Percentiles rank a stretch among this genome's conserved stretches.
These are phyloP conservation scores for Globisporangium iwayamae DNA, from an alignment of 352 stramenopile genomes.

Conservation along the genomic window DNA sequence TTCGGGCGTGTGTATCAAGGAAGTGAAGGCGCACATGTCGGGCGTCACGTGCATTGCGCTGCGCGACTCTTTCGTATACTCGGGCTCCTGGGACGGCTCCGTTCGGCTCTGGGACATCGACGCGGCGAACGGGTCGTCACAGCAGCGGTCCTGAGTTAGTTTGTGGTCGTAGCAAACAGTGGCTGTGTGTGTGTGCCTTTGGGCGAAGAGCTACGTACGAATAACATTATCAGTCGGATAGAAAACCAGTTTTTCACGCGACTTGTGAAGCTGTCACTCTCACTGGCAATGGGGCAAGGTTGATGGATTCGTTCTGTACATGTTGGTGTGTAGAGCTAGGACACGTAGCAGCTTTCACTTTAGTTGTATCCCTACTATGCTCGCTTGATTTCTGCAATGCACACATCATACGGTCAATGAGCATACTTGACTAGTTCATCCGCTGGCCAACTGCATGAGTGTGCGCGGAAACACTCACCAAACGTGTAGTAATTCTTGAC, in stretches of 20 bases:
- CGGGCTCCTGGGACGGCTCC: conserved; percentile 70
- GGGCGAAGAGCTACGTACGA: background rate
- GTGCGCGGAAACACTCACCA: conserved; percentile 35
- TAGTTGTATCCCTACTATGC: conserved; percentile 15
- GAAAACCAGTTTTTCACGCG: background rate
- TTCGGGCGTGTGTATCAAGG: conserved; percentile 60
- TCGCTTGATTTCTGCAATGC: conserved; percentile 53
- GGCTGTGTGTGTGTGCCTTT: background rate
- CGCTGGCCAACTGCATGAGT: too few species aligned
- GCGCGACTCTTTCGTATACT: conserved; percentile 62
- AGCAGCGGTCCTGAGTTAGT: conserved; percentile 7
- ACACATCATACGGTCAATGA: background rate
- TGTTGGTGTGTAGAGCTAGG: background rate
- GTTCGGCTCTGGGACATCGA: conserved; percentile 71
- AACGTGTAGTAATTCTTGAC: conserved; percentile 78
- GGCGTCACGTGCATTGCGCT: conserved; percentile 64
- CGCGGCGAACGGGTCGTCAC: background rate
- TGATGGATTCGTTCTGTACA: background rate
- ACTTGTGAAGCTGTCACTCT: too few species aligned
- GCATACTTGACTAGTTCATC: too few species aligned
- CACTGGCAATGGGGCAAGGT: background rate
- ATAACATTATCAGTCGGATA: conserved; percentile 1
- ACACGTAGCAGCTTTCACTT: background rate
- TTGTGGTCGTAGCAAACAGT: background rate
- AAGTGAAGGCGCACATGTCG: conserved; percentile 53